phyloP scores from a whole-genome alignment of 306 rosid species.

The Amphicarpaea edgeworthii region DNA sequence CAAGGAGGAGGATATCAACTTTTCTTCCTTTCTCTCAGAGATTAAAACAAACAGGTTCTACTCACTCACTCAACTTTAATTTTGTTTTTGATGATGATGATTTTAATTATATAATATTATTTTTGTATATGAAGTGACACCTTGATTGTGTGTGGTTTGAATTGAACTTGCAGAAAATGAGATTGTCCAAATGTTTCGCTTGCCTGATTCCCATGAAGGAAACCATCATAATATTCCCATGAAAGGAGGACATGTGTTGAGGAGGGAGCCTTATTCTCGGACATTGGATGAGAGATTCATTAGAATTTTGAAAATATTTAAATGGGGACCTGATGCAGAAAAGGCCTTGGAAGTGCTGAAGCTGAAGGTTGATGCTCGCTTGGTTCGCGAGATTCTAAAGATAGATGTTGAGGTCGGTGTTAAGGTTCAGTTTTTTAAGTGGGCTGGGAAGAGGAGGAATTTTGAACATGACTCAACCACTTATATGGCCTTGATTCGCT shows the following conservation, averaged over 20 bases:
- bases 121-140: background rate
- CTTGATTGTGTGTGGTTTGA: conserved; percentile 51
- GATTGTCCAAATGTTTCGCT: conserved; percentile 76
- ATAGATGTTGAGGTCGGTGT: conserved; percentile 80
- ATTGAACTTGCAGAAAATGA: conserved; percentile 73
- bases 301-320: conserved; percentile 88
- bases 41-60: conserved; percentile 81
- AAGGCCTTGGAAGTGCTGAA: conserved; percentile 90
- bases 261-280: conserved; percentile 66
- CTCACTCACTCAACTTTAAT: conserved; percentile 2
- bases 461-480: conserved; percentile 76
- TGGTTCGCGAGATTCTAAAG: conserved; percentile 79
- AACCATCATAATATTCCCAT: conserved; percentile 41
- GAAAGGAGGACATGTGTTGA: conserved; percentile 50
- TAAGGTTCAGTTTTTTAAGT: conserved; percentile 84
- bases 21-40: conserved; percentile 59
- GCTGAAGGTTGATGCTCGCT: conserved; percentile 78
- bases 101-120: background rate
- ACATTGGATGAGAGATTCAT: conserved; percentile 84
- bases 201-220: conserved; percentile 56
- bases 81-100: background rate
- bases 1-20: conserved; percentile 69
- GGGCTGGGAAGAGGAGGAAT: conserved; percentile 85
- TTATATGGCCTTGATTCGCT: conserved; percentile 72
- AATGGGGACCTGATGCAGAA: conserved; percentile 97